Base-by-base conservation (phyloP, 164 flowering plant species). In the Magnolia kwangsiensis region DNA sequence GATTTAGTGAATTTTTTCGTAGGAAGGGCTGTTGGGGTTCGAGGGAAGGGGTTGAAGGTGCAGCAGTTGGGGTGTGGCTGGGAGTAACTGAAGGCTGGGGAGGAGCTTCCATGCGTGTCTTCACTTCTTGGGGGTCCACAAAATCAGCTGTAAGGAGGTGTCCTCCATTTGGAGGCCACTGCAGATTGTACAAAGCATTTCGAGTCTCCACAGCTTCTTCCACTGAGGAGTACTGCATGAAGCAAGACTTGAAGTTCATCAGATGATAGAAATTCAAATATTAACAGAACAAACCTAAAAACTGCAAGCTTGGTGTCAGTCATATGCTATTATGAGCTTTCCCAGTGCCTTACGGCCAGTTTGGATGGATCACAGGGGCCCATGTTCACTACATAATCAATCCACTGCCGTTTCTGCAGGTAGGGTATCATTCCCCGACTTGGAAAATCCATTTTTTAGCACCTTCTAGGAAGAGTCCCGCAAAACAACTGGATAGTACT, bases 101-200 rank as follows among this genome's bases (percentile, higher is more conserved):
- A 55, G 89, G 89, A 70, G 85, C 82, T 76, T 94, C 96, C 20
- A 81, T 51, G 45, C 83, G 80, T 14, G 76, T 69, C 82, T 88
- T 88, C 61, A 93, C 99, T 75, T 93, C 97, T 75, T 91, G 89
- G 4, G 92, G 92, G 27, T 92, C 97, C 68, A 95, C 99, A 87
- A 92, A 95, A 72, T 95, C 99, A 55, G 96, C 99, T 1, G 80
- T 78, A 51, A 95, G 83, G 14, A 86, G 86, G 27, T 90, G 92
- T 11, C 99, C 99, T 0, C 98, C 98, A 80, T 95, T 92, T 24
- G 92, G 79, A 68, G 99, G 99, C 99, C 99, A 95, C 63, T 95
- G 98, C 11, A 95, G 82, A 82, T 95, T 91, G 82, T 89, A 95
- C 2, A 95, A 82, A 67, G 98, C 95, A 85, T 92, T 89, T 50